Evolutionary conservation across 139 green algal species (phyloP).

Genomic region (Micromonas commoda): DNA sequence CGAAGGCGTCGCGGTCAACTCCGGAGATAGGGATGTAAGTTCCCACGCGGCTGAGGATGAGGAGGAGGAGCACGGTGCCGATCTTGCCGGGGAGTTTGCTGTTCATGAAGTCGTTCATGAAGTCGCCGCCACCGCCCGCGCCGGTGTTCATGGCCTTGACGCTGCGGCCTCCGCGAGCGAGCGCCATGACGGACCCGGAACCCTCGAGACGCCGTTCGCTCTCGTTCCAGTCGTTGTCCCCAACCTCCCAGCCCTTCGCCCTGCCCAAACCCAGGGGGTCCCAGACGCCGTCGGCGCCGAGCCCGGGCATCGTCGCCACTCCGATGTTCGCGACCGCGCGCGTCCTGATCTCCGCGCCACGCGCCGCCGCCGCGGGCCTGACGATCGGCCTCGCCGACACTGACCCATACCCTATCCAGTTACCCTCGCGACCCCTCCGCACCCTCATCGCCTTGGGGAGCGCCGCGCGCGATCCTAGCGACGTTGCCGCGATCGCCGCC

Average conservation of each 20-base stretch:
- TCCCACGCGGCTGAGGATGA: constrained; percentile 78
- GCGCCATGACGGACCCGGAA: neutral
- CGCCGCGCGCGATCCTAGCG: neutral
- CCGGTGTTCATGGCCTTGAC: neutral
- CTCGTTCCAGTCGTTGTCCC: neutral
- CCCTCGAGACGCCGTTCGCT: neutral
- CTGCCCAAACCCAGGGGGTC: neutral
- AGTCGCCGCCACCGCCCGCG: neutral
- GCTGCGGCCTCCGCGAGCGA: neutral
- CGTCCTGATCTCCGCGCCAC: neutral
- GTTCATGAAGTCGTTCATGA: constrained; percentile 25
- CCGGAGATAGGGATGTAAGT: constrained; percentile 86
- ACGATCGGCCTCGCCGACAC: too few relatives aligned
- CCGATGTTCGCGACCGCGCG: neutral
- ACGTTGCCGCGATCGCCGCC: too few relatives aligned
- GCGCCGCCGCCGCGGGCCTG: too few relatives aligned
- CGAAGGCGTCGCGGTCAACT: constrained; percentile 34
- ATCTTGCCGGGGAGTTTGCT: constrained; percentile 46
- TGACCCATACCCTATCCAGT: neutral
- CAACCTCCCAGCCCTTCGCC: neutral
- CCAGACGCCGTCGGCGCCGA: neutral
- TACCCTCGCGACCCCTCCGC: too few relatives aligned
- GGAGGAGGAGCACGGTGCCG: constrained; percentile 46
- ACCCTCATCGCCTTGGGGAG: neutral
- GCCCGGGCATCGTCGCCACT: neutral